phyloP scores from a whole-genome alignment of 257 asterid genomes.

The Parsonsia alboflavescens region DNA sequence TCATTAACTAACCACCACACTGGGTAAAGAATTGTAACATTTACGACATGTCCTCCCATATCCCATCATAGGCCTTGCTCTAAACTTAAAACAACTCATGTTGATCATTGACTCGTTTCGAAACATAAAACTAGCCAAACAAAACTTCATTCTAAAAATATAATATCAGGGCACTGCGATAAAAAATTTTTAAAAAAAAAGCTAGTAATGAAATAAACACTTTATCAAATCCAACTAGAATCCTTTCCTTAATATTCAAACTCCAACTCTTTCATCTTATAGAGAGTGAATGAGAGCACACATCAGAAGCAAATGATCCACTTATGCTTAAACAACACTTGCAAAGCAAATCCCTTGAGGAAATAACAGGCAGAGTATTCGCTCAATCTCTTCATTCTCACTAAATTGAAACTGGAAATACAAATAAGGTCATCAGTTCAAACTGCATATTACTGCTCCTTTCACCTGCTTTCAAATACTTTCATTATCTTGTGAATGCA shows the following conservation, averaged over 20 bases:
- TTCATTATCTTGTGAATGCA: not conserved
- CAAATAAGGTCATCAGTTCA: not conserved
- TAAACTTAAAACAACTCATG: no score
- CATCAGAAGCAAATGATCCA: not conserved
- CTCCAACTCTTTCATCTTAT: not conserved
- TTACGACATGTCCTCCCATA: no score
- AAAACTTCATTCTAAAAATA: no score
- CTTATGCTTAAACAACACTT: not conserved
- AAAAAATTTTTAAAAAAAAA: no score
- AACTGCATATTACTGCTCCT: not conserved
- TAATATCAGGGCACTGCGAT: no score
- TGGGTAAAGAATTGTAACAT: no score
- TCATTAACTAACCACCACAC: no score
- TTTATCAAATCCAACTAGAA: not conserved
- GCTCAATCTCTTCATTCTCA: slow-evolving; percentile 2
- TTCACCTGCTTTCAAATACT: not conserved
- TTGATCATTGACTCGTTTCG: no score
- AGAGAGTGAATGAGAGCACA: not conserved
- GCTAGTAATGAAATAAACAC: not conserved
- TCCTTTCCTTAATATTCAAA: not conserved
- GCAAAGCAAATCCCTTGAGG: not conserved
- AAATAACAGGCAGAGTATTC: not conserved
- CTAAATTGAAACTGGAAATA: not conserved
- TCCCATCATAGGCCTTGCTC: no score
- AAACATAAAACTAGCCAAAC: no score